Conservation (phyloP, 2,329 filamentous ascomycete species). For the Byssochlamys sp. region DNA sequence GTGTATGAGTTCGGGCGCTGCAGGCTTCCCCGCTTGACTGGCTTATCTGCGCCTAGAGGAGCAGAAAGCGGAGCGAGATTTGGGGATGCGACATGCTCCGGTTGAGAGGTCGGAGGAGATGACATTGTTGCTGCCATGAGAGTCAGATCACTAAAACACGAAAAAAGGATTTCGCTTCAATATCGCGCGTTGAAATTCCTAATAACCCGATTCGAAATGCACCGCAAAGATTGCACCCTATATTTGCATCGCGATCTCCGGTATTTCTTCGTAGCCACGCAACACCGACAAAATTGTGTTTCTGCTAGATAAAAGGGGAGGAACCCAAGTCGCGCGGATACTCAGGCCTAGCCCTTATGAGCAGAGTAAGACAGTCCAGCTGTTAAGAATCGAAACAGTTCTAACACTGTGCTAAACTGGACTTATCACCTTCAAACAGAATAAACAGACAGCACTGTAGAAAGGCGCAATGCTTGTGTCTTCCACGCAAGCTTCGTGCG, state of each 20-base stretch:
- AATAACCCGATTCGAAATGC: slow-evolving; percentile 2
- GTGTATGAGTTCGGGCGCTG: slow-evolving; percentile 67
- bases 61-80: slow-evolving; percentile 27
- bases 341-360: neutral
- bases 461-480: neutral
- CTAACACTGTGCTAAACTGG: neutral
- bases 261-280: neutral
- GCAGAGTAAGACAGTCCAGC: neutral
- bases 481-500: neutral
- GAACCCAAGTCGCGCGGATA: neutral
- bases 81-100: slow-evolving; percentile 19
- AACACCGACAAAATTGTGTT: neutral
- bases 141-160: neutral
- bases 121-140: slow-evolving; percentile 28
- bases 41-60: slow-evolving; percentile 43
- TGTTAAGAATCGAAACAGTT: neutral
- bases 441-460: neutral
- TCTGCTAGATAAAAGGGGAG: neutral
- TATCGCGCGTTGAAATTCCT: neutral
- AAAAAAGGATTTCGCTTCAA: neutral
- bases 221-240: slow-evolving; percentile 18
- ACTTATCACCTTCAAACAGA: neutral
- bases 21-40: slow-evolving; percentile 50
- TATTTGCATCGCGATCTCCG: slow-evolving; percentile 26
- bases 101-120: slow-evolving; percentile 25